Conservation (phyloP, 2,329 filamentous ascomycete genomes). For the Botrytis porri region DNA sequence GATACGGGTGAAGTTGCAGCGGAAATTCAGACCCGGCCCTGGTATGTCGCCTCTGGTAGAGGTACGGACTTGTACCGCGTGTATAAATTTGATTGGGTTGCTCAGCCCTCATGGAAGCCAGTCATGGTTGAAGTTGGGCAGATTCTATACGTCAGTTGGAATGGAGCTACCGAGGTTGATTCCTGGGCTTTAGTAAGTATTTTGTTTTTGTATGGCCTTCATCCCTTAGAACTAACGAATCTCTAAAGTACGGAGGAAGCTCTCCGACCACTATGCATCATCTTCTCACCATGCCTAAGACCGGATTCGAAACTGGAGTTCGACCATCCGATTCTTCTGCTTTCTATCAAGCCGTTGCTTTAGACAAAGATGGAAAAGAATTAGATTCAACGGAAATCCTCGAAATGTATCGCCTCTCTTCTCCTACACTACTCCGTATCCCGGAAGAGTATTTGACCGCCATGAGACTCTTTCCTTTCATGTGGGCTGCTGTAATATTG, state of each 20-base stretch:
- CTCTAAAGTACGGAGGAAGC: neutral
- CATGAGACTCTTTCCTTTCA: neutral
- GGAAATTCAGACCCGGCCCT: constrained; percentile 43
- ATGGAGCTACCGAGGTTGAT: constrained; percentile 38
- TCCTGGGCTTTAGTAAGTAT: constrained; percentile 25
- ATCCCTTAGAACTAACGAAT: neutral
- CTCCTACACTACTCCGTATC: neutral
- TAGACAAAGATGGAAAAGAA: constrained; percentile 1
- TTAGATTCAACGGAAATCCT: constrained; percentile 7
- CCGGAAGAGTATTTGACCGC: neutral
- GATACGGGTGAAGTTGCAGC: constrained; percentile 42
- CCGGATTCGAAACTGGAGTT: neutral
- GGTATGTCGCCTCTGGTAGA: constrained; percentile 29
- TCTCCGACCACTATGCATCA: neutral
- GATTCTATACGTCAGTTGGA: constrained; percentile 37
- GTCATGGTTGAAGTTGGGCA: constrained; percentile 27
- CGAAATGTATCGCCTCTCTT: neutral
- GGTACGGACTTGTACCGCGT: constrained; percentile 32
- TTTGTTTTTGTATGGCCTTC: neutral
- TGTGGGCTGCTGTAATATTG: neutral
- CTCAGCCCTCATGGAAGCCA: constrained; percentile 32
- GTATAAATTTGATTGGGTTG: constrained; percentile 34
- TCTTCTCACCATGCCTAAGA: neutral
- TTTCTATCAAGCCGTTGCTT: constrained; percentile 2
- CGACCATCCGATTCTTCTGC: neutral